Conservation (phyloP, 2,329 filamentous ascomycete species). For the Cryphonectria carpinicola region DNA sequence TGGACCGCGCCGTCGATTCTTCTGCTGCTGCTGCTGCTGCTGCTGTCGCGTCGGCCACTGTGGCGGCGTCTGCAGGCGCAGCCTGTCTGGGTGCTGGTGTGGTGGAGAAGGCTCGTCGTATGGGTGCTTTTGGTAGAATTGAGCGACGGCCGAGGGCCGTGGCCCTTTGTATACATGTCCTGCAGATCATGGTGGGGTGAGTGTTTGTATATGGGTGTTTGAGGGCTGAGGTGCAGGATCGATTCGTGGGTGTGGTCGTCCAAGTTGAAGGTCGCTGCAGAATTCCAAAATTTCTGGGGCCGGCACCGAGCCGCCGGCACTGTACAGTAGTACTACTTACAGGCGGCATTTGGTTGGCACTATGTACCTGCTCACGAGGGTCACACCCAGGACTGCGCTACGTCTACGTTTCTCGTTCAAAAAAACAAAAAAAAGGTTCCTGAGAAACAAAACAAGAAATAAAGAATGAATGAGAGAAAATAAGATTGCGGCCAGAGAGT, state of each 20-base stretch:
- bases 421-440: neutral
- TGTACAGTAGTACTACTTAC: neutral
- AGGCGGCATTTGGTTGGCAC: too few species aligned
- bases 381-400: neutral
- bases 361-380: neutral
- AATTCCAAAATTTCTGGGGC: constrained; percentile 29
- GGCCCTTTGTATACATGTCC: constrained; percentile 54
- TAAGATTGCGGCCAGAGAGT: neutral
- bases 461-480: neutral
- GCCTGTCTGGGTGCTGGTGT: constrained; percentile 34
- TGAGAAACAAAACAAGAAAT: neutral
- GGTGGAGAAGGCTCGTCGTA: constrained; percentile 47
- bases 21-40: constrained; percentile 33
- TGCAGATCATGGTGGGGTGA: constrained; percentile 46
- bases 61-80: constrained; percentile 33
- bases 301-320: constrained; percentile 22
- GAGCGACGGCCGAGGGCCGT: constrained; percentile 40
- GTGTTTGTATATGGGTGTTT: constrained; percentile 30
- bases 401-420: neutral
- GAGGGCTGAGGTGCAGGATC: constrained; percentile 20
- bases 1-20: constrained; percentile 43
- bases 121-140: constrained; percentile 28
- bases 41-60: constrained; percentile 35
- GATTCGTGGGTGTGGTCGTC: constrained; percentile 8
- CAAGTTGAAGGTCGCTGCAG: constrained; percentile 22